phyloP scores from a whole-genome alignment of 1,284 basidiomycete species.

The Ceratobasidium sp. region DNA sequence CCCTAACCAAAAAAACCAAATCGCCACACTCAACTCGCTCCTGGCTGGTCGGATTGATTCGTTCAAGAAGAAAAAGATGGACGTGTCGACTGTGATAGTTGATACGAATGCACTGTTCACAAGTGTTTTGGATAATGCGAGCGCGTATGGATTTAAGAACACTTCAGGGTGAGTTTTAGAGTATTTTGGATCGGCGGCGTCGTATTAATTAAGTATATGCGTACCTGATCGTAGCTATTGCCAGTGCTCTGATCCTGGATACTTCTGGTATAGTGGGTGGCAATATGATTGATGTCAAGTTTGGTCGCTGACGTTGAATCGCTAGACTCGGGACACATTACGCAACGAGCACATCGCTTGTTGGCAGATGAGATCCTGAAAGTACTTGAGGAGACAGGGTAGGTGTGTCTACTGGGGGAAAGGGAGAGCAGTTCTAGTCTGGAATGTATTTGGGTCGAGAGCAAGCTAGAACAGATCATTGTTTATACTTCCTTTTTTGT shows the following conservation, averaged over 20 bases:
- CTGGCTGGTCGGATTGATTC: constrained; percentile 51
- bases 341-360: constrained; percentile 58
- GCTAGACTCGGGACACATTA: constrained; percentile 49
- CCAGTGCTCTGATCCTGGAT: constrained; percentile 57
- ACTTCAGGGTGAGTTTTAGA: constrained; percentile 55
- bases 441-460: background rate
- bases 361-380: constrained; percentile 56
- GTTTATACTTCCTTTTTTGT: background rate
- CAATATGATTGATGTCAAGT: background rate
- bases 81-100: constrained; percentile 56
- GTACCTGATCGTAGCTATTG: constrained; percentile 54
- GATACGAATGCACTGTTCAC: constrained; percentile 62
- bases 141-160: constrained; percentile 57
- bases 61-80: constrained; percentile 50
- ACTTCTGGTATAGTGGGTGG: constrained; percentile 63
- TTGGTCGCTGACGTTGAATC: background rate
- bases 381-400: constrained; percentile 47
- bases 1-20: constrained; percentile 52
- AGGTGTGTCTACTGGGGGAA: background rate
- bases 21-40: constrained; percentile 55
- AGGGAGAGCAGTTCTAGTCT: constrained; percentile 2
- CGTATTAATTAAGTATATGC: background rate
- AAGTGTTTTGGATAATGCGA: constrained; percentile 55
- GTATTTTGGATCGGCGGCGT: background rate
- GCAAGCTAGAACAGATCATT: background rate